Base-by-base conservation (phyloP, 768 basidiomycete genomes). In the Tricholoma sp. region DNA sequence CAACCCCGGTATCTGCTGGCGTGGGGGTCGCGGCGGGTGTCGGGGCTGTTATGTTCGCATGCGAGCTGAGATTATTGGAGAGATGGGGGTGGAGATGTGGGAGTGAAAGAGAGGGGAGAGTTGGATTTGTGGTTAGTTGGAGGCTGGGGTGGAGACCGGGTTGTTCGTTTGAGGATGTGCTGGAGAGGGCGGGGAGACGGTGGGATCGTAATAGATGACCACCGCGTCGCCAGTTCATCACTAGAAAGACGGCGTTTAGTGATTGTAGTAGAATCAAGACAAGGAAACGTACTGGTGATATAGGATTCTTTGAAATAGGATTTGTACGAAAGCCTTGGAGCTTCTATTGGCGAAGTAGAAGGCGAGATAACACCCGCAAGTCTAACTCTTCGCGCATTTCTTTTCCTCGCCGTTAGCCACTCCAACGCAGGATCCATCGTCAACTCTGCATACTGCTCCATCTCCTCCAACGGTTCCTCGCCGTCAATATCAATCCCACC, bases 151-250 rank as follows among this genome's bases (percentile, higher is more conserved):
- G 55, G 19, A 24, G 18, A 22, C 12, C n/a, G 47, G 27, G 1
- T 31, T 12, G 47, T 29, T 41, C 51, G 22, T 29, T 18, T 43
- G 11, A 3, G 39, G 18, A 31, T n/a, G 32, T 49, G 37, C 9
- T 14, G 32, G 57, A 22, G 35, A 50, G 55, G 34, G 53, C 53
- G 21, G 59, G 59, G 4, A 60, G 52, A 9, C 46, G 27, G 47
- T 60, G 59, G 14, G 83, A 77, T 4, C 83, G 82, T 8, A 95
- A 76, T 3, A 93, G 68, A 7, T 76, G 77, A 1, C 92, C 92
- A 1, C 89, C 89, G 32, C 79, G 76, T 12, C 88, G 80, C 91
- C 94, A 94, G 62, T 90, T 89, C 37, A 82, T 81, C 71, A 89
- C 91, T 92, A 56, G 19, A 32, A 37, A 37, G 31, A 31, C 22